Percentiles rank a stretch among this genome's conserved stretches.
Conservation (phyloP, 225 moss, liverwort and hornwort species). For the Takakia lepidozioides region DNA sequence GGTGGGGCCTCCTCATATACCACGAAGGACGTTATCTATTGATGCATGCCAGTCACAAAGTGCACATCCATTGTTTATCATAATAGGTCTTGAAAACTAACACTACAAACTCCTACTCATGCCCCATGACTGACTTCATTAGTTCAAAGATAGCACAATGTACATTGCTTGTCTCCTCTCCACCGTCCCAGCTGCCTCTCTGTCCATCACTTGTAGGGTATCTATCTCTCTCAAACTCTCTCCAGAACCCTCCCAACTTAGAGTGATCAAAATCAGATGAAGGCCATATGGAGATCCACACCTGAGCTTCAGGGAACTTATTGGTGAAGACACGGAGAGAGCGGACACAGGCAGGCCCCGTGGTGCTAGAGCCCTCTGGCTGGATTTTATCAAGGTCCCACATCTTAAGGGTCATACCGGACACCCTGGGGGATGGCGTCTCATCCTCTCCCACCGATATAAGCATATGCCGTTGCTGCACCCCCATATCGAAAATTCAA, state of each 20-base stretch:
- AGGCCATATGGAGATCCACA: slow-evolving; percentile 11
- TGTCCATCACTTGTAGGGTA: too few species aligned
- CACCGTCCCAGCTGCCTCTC: too few species aligned
- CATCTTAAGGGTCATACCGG: slow-evolving; percentile 79
- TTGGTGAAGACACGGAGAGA: slow-evolving; percentile 73
- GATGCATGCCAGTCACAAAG: slow-evolving; percentile 6
- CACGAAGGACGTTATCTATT: slow-evolving; percentile 92
- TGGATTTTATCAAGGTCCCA: slow-evolving; percentile 98
- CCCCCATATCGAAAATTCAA: slow-evolving; percentile 3
- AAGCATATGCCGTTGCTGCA: slow-evolving; percentile 86
- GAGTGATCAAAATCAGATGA: too few species aligned
- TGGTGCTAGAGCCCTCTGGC: slow-evolving; percentile 82
- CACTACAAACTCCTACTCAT: too few species aligned
- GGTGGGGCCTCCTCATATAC: slow-evolving; percentile 98
- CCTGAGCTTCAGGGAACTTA: slow-evolving; percentile 91
- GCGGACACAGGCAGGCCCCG: slow-evolving; percentile 80
- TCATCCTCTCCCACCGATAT: slow-evolving; percentile 92
- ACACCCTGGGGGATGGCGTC: slow-evolving; percentile 43
- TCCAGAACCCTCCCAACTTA: too few species aligned
- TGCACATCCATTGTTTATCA: too few species aligned
- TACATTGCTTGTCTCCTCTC: too few species aligned
- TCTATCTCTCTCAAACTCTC: background rate
- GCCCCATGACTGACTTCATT: too few species aligned
- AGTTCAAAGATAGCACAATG: too few species aligned
- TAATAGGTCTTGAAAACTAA: too few species aligned